These are phyloP conservation scores for Cadophora sp. DNA, from an alignment of 2,329 filamentous ascomycete species.

Conservation along the genomic window DNA sequence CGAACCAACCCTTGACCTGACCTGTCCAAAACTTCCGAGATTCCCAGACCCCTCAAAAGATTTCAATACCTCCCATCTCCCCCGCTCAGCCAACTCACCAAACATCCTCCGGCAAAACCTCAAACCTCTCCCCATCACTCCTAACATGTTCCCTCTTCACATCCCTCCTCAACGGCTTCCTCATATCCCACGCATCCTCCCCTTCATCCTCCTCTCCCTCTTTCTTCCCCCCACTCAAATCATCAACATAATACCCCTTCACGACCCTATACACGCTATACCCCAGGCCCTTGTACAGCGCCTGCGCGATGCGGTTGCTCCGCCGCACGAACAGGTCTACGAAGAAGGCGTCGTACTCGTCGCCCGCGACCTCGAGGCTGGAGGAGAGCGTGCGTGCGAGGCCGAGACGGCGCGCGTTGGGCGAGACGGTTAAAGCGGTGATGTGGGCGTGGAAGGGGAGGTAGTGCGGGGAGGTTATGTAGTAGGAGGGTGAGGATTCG, in stretches of 20 bases:
- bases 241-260: conserved; percentile 91
- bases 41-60: too few relatives aligned
- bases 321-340: conserved; percentile 92
- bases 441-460: conserved; percentile 99
- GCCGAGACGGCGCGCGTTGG: conserved; percentile 82
- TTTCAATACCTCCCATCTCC: too few relatives aligned
- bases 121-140: conserved; percentile 78
- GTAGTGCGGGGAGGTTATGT: conserved; percentile 82
- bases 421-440: conserved; percentile 91
- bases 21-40: too few relatives aligned
- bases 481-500: conserved; percentile 80
- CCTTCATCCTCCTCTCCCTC: conserved; percentile 81
- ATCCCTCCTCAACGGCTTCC: conserved; percentile 87
- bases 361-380: conserved; percentile 81
- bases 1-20: too few relatives aligned
- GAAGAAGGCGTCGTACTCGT: conserved; percentile 89
- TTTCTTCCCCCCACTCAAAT: conserved; percentile 73
- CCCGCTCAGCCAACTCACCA: too few relatives aligned
- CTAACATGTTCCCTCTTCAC: conserved; percentile 77
- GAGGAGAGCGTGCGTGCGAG: conserved; percentile 85
- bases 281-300: conserved; percentile 88
- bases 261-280: conserved; percentile 91
- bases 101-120: conserved; percentile 84
- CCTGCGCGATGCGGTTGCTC: conserved; percentile 86
- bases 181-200: conserved; percentile 97